Evolutionary conservation across 441 rosid species (phyloP).

Genomic region (Mallotus repandus): DNA sequence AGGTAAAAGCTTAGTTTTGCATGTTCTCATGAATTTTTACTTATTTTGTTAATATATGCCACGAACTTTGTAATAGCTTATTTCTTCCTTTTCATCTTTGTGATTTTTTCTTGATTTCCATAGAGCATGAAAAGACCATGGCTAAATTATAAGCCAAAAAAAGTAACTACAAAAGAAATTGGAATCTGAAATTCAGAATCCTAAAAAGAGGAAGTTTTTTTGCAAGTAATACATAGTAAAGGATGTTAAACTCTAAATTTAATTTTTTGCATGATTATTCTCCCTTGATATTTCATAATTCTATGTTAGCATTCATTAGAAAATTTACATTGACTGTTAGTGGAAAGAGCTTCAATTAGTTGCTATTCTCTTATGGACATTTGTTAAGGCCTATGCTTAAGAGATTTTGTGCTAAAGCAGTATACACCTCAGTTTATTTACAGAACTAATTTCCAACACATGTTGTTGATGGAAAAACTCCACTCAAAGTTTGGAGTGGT

Average conservation of each 20-base stretch:
- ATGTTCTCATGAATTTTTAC: background rate
- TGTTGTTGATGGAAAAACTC: background rate
- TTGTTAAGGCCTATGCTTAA: background rate
- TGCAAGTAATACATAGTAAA: slow-evolving; percentile 53
- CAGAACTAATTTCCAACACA: background rate
- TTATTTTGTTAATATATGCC: no score
- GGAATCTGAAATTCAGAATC: slow-evolving; percentile 41
- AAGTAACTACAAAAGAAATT: slow-evolving; percentile 17
- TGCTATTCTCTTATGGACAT: no score
- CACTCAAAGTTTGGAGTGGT: background rate
- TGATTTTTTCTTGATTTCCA: slow-evolving; percentile 25
- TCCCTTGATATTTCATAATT: background rate
- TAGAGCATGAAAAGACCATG: slow-evolving; percentile 43
- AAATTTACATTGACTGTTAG: no score
- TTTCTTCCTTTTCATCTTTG: background rate
- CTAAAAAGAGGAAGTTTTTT: slow-evolving; percentile 41
- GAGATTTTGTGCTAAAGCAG: no score
- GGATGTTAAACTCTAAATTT: background rate
- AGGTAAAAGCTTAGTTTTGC: slow-evolving; percentile 28
- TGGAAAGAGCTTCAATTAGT: background rate
- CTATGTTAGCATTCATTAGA: background rate
- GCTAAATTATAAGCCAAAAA: slow-evolving; percentile 36
- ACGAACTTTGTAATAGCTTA: background rate
- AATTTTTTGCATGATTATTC: background rate
- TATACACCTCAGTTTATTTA: background rate